A percentile compares a stretch with the other conserved stretches of the same genome.
These are phyloP conservation scores for Rauvolfia tetraphylla DNA, from an alignment of 257 asterid species.

Conservation along the genomic window DNA sequence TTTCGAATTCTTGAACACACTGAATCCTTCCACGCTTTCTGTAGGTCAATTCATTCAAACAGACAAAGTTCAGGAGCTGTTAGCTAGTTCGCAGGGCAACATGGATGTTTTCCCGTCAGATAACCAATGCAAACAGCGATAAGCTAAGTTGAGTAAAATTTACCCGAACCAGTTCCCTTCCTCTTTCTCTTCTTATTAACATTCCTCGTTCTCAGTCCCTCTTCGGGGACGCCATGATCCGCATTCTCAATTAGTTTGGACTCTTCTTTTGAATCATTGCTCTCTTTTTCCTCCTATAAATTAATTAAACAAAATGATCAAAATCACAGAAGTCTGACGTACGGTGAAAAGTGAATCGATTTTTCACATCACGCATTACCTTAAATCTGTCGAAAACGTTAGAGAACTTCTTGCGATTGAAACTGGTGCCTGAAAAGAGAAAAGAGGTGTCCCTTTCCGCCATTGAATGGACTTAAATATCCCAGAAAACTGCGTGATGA, in stretches of 20 bases:
- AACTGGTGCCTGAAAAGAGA: constrained; percentile 64
- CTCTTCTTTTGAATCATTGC: constrained; percentile 32
- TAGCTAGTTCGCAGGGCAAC: not conserved
- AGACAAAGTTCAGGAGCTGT: not conserved
- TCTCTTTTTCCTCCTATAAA: constrained; percentile 43
- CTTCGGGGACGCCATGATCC: constrained; percentile 25
- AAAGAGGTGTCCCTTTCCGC: constrained; percentile 62
- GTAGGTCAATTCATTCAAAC: constrained; percentile 17
- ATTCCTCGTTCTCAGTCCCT: constrained; percentile 11
- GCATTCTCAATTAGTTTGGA: constrained; percentile 33
- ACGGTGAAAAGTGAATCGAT: not conserved
- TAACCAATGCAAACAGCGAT: not conserved
- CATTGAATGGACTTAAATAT: constrained; percentile 10
- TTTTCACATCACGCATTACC: constrained; percentile 26
- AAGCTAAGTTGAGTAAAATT: not conserved
- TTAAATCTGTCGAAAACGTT: constrained; percentile 58
- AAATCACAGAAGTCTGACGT: not conserved
- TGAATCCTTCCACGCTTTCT: constrained; percentile 63
- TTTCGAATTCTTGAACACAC: constrained; percentile 57
- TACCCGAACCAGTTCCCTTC: constrained; percentile 46
- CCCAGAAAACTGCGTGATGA: not conserved
- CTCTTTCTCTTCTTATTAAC: constrained; percentile 74
- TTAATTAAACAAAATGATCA: constrained; percentile 4
- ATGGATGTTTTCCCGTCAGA: not conserved
- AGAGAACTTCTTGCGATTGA: constrained; percentile 68